Percentiles rank a stretch among this genome's conserved stretches.
These are phyloP conservation scores for Phytophthora aleatoria DNA, from an alignment of 352 stramenopile species.

Conservation along the genomic window DNA sequence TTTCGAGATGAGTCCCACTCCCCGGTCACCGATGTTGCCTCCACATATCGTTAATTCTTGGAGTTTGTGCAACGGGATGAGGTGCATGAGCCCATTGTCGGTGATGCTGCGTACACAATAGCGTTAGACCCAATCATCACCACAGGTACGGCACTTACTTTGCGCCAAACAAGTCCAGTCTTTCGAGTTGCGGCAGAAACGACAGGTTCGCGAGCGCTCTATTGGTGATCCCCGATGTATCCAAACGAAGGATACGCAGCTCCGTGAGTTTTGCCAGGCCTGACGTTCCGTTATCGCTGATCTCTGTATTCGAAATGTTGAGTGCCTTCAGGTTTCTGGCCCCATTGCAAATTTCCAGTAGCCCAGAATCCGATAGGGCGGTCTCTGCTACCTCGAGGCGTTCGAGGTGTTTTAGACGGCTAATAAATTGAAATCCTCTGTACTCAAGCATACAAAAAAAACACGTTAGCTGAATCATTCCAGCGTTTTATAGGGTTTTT, in stretches of 20 bases:
- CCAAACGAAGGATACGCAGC: slow-evolving; percentile 64
- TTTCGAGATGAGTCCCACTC: slow-evolving; percentile 77
- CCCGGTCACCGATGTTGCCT: slow-evolving; percentile 68
- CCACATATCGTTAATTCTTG: slow-evolving; percentile 72
- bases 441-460: neutral
- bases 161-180: slow-evolving; percentile 78
- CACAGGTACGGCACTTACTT: slow-evolving; percentile 39
- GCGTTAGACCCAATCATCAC: slow-evolving; percentile 8
- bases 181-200: slow-evolving; percentile 53
- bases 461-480: slow-evolving; percentile 5
- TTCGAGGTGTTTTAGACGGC: slow-evolving; percentile 53
- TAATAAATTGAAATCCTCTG: slow-evolving; percentile 78
- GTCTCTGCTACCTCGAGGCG: slow-evolving; percentile 67
- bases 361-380: slow-evolving; percentile 53
- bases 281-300: slow-evolving; percentile 61
- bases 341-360: slow-evolving; percentile 68
- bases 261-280: slow-evolving; percentile 56
- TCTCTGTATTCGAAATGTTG: slow-evolving; percentile 73
- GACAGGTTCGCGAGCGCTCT: slow-evolving; percentile 59
- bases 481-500: neutral
- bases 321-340: slow-evolving; percentile 48
- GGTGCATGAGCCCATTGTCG: slow-evolving; percentile 70
- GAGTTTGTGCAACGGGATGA: slow-evolving; percentile 54
- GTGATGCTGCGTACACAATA: slow-evolving; percentile 49
- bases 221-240: slow-evolving; percentile 72